A percentile compares a stretch with the other conserved stretches of the same genome.
These are phyloP conservation scores for Closterium sp. DNA, from an alignment of 139 green algal species.

Conservation along the genomic window DNA sequence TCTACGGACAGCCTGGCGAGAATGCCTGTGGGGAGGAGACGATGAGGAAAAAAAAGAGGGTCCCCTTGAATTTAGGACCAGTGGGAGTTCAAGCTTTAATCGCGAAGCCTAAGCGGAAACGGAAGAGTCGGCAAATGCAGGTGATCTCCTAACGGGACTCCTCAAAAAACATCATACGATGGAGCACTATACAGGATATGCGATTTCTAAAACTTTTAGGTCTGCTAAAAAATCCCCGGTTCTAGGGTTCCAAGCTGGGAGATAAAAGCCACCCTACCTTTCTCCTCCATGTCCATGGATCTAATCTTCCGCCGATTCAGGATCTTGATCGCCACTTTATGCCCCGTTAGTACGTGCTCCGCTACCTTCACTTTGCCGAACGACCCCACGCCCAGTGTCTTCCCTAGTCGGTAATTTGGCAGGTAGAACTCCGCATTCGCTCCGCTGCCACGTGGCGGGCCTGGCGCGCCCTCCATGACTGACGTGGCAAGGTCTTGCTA, in stretches of 20 bases:
- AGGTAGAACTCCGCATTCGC: constrained; percentile 59
- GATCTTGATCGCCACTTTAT: constrained; percentile 99
- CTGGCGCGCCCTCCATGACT: background rate
- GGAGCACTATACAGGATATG: no score
- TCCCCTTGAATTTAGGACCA: no score
- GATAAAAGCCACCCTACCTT: constrained; percentile 36
- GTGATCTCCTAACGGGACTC: no score
- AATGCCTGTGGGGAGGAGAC: background rate
- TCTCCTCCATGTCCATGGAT: constrained; percentile 99
- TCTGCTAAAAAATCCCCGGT: no score
- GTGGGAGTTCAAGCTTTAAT: background rate
- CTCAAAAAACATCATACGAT: no score
- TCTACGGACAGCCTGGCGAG: no score
- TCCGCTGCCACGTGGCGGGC: background rate
- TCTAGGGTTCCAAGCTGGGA: background rate
- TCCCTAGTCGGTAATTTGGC: constrained; percentile 95
- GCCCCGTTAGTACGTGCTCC: constrained; percentile 93
- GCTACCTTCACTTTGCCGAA: constrained; percentile 95
- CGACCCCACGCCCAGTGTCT: constrained; percentile 95
- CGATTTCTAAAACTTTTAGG: no score
- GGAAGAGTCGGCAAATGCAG: background rate
- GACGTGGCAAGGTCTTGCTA: background rate
- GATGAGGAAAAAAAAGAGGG: background rate
- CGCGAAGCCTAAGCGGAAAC: background rate
- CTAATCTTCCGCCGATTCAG: constrained; percentile 98